These are phyloP conservation scores for Polyporus tsugae DNA, from an alignment of 1,284 basidiomycete genomes.

Conservation along the genomic window DNA sequence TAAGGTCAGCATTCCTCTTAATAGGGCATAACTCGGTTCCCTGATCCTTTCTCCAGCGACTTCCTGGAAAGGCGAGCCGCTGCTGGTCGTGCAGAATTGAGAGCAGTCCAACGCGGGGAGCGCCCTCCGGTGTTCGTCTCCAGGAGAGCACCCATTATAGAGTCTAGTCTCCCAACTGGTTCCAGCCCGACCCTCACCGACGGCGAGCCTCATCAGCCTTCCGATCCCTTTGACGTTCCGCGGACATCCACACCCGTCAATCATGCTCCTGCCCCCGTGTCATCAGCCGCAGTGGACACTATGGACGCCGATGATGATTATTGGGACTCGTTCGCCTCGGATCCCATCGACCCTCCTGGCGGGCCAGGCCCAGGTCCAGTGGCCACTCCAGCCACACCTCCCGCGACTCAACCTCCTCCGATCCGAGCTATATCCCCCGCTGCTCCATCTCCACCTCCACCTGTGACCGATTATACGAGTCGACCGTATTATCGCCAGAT, in stretches of 20 bases:
- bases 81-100: slow-evolving; percentile 17
- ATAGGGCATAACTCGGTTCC: not conserved
- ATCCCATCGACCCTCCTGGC: slow-evolving; percentile 2
- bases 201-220: slow-evolving; percentile 1
- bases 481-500: slow-evolving; percentile 65
- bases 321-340: slow-evolving; percentile 27
- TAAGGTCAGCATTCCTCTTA: slow-evolving; percentile 11
- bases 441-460: slow-evolving; percentile 4
- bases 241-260: not conserved
- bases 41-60: slow-evolving; percentile 10
- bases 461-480: not conserved
- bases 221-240: not conserved
- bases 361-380: slow-evolving; percentile 6
- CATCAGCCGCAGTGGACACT: not conserved
- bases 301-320: slow-evolving; percentile 25
- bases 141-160: not conserved
- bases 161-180: not conserved
- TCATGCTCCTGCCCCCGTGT: not conserved
- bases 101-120: slow-evolving; percentile 27
- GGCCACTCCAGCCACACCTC: slow-evolving; percentile 20
- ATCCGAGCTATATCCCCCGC: not conserved
- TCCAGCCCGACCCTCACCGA: slow-evolving; percentile 5
- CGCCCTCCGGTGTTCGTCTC: not conserved
- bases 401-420: slow-evolving; percentile 21
- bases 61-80: slow-evolving; percentile 18